Base-by-base conservation (phyloP, 2,329 filamentous ascomycete species). In the Hymenoscyphus occultus region DNA sequence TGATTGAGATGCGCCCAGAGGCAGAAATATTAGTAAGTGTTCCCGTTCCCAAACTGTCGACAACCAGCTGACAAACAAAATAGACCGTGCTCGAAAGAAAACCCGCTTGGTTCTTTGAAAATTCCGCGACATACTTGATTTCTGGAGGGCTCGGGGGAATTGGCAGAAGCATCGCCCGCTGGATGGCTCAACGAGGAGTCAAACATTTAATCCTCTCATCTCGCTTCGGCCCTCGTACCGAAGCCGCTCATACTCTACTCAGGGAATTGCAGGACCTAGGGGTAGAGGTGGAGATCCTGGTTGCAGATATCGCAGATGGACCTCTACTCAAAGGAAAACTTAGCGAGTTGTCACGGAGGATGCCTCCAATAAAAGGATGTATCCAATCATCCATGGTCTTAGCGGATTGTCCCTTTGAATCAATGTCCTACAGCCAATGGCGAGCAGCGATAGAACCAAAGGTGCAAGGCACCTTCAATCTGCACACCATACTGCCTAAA, bases 341-440 rank as follows among this genome's bases (percentile, higher is more conserved):
- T 28, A 14, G 14, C 1, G 7, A 39, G 16, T 32, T n/a, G 14
- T 16, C n/a, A 28, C 35, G n/a, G 19, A 16, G 32, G 22, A 64
- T 69, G 59, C 65, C 67, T 12, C 65, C 56, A 22, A 74, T 83
- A 22, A 76, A 77, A 22, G 81, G 81, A 51, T 74, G 80, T n/a
- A 74, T 83, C 13, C 80, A 82, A 65, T 77, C 77, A 13, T 77
- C 80, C 7, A 82, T 82, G 80, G 78, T 81, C 1, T 75, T 82
- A 39, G 39, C 64, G 63, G 68, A 69, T 63, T 19, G 56, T 9
- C 54, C 58, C 1, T 68, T 71, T 35, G 63, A 63, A 7, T 64
- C 78, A 5, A 79, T 82, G 76, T 72, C 72, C 0, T 75, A 75
- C 22, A 68, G 72, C 1, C 71, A 79, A 39, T 82, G 74, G 73